These are phyloP conservation scores for Herpetomonas tarakana DNA, from an alignment of 208 protist genomes.

Conservation along the genomic window DNA sequence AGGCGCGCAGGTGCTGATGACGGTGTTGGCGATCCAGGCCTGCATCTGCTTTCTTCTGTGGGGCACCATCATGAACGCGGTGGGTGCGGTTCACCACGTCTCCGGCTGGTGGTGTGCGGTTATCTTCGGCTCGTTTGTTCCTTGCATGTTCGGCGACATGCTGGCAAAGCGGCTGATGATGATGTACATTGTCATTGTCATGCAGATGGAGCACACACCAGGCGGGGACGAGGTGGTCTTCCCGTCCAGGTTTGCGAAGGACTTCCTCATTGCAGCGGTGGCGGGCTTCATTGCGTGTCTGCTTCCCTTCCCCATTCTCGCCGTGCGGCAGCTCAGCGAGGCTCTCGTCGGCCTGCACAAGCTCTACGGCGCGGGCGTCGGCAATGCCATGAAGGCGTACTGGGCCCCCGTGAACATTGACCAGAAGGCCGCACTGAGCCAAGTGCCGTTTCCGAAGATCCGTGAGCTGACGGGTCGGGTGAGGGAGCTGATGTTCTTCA, in stretches of 20 bases:
- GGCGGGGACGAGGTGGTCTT: constrained; percentile 25
- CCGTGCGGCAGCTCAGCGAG: constrained; percentile 25
- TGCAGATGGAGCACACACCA: constrained; percentile 50
- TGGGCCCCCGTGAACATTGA: constrained; percentile 52
- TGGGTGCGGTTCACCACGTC: constrained; percentile 24
- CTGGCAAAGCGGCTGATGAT: constrained; percentile 46
- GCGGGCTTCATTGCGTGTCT: constrained; percentile 32
- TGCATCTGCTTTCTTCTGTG: constrained; percentile 25
- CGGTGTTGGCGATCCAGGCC: constrained; percentile 23
- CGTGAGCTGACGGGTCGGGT: constrained; percentile 15
- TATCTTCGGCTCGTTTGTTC: constrained; percentile 30
- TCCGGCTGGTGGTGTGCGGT: constrained; percentile 63
- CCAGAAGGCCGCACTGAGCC: constrained; percentile 30
- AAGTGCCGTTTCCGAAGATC: constrained; percentile 49
- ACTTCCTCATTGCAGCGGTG: constrained; percentile 40
- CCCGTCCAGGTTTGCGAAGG: constrained; percentile 22
- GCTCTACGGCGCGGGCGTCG: constrained; percentile 38
- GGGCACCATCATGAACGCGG: constrained; percentile 44
- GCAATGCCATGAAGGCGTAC: constrained; percentile 56
- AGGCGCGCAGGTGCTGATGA: constrained; percentile 35
- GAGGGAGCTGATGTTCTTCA: constrained; percentile 20
- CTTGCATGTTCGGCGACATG: constrained; percentile 51
- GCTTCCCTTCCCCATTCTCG: constrained; percentile 50
- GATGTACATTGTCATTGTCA: constrained; percentile 49
- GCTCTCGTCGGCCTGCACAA: constrained; percentile 36